Evolutionary conservation across 352 stramenopile genomes (phyloP).

Genomic region (Globisporangium camurandrum): DNA sequence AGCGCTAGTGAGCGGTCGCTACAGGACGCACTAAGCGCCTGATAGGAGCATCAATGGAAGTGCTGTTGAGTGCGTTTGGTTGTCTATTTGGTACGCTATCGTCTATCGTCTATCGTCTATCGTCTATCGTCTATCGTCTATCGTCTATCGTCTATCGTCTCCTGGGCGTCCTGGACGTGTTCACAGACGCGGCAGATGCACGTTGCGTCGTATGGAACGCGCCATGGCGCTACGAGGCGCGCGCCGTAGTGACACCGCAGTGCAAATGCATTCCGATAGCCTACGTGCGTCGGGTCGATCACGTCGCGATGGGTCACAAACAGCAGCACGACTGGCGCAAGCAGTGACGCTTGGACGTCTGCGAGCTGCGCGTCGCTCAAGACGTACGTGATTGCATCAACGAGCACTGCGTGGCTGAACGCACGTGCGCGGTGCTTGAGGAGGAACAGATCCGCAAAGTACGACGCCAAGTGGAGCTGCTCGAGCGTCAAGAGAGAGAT

Average conservation of each 20-base stretch:
- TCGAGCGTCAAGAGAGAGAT: conserved; percentile 1
- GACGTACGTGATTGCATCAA: conserved; percentile 55
- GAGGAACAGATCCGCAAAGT: conserved; percentile 52
- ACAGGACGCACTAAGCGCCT: too few species aligned
- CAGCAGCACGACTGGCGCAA: conserved; percentile 48
- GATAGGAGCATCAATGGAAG: too few species aligned
- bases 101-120: too few species aligned
- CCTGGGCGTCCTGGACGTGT: conserved; percentile 24
- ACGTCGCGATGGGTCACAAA: conserved; percentile 60
- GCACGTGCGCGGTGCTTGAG: conserved; percentile 32
- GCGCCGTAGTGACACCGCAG: conserved; percentile 52
- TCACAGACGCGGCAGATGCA: conserved; percentile 60
- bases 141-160: conserved; percentile 8
- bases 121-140: too few species aligned
- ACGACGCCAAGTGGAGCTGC: conserved; percentile 41
- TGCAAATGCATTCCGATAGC: conserved; percentile 56
- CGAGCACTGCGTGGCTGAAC: conserved; percentile 39
- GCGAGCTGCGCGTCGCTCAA: conserved; percentile 34
- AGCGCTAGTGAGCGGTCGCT: too few species aligned
- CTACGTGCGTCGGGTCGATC: conserved; percentile 44
- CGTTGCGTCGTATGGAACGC: conserved; percentile 39
- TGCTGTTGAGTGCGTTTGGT: too few species aligned
- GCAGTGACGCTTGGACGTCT: conserved; percentile 33
- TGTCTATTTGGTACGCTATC: too few species aligned
- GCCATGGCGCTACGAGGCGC: conserved; percentile 37